These are phyloP conservation scores for Penicillium sp. DNA, from an alignment of 2,329 filamentous ascomycete species.

Conservation along the genomic window DNA sequence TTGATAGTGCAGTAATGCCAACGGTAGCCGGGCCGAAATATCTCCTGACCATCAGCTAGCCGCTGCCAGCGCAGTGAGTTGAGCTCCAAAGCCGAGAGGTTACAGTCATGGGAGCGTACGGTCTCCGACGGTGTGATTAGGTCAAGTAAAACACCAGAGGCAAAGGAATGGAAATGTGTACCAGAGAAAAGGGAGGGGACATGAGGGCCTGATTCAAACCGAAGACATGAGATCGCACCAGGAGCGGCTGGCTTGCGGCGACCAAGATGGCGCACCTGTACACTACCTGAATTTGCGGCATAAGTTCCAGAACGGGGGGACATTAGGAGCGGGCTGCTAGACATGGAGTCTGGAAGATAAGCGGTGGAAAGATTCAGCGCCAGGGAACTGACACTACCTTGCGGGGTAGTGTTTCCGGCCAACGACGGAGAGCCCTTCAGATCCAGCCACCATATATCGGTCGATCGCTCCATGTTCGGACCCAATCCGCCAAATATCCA, in stretches of 20 bases:
- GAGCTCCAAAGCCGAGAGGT: slow-evolving; percentile 82
- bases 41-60: slow-evolving; percentile 86
- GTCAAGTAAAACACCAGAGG: slow-evolving; percentile 86
- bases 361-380: slow-evolving; percentile 32
- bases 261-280: slow-evolving; percentile 53
- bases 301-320: slow-evolving; percentile 52
- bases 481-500: slow-evolving; percentile 97
- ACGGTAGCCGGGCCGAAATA: slow-evolving; percentile 85
- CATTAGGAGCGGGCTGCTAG: slow-evolving; percentile 34
- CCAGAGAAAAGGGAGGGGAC: slow-evolving; percentile 86
- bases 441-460: slow-evolving; percentile 96
- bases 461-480: slow-evolving; percentile 94
- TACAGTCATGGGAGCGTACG: slow-evolving; percentile 81
- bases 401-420: slow-evolving; percentile 60
- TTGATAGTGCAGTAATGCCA: slow-evolving; percentile 99
- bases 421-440: slow-evolving; percentile 86
- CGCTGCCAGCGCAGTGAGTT: slow-evolving; percentile 89
- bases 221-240: slow-evolving; percentile 82
- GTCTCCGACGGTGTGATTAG: slow-evolving; percentile 90
- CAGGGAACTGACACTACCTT: slow-evolving; percentile 49
- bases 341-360: slow-evolving; percentile 38
- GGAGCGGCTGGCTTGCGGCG: slow-evolving; percentile 62
- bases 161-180: slow-evolving; percentile 92
- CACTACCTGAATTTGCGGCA: slow-evolving; percentile 66
- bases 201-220: slow-evolving; percentile 81